Percentiles rank a stretch among this genome's conserved stretches.
phyloP scores from a whole-genome alignment of 257 asterid species.

The Solanum pimpinellifolium region DNA sequence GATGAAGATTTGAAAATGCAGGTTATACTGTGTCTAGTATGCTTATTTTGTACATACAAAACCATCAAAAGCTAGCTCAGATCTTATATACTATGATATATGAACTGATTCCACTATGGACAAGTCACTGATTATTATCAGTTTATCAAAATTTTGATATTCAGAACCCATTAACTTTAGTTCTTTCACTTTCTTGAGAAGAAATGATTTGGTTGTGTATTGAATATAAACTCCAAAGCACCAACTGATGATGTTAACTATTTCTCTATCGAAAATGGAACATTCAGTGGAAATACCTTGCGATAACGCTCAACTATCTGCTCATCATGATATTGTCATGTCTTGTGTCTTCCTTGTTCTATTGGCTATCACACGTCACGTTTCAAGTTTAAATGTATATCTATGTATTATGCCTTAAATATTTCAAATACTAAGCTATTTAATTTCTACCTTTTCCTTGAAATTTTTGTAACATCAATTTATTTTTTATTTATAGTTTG shows the following conservation, averaged over 20 bases:
- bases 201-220: background rate
- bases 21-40: background rate
- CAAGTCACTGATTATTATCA: background rate
- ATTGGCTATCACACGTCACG: background rate
- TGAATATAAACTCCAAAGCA: background rate
- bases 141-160: background rate
- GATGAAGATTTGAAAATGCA: conserved; percentile 1
- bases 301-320: background rate
- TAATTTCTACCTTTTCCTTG: background rate
- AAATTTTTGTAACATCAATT: background rate
- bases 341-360: too few species aligned
- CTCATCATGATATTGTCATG: background rate
- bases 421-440: background rate
- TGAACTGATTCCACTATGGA: background rate
- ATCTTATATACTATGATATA: background rate
- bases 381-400: background rate
- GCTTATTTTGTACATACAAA: background rate
- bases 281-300: background rate
- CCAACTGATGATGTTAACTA: background rate
- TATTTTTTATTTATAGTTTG: background rate
- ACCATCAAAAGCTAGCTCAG: background rate
- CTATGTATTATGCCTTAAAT: background rate
- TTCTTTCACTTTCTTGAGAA: background rate
- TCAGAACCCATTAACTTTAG: background rate
- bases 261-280: background rate